These are phyloP conservation scores for Chlamydomonas applanata DNA, from an alignment of 139 green algal species.

Conservation along the genomic window DNA sequence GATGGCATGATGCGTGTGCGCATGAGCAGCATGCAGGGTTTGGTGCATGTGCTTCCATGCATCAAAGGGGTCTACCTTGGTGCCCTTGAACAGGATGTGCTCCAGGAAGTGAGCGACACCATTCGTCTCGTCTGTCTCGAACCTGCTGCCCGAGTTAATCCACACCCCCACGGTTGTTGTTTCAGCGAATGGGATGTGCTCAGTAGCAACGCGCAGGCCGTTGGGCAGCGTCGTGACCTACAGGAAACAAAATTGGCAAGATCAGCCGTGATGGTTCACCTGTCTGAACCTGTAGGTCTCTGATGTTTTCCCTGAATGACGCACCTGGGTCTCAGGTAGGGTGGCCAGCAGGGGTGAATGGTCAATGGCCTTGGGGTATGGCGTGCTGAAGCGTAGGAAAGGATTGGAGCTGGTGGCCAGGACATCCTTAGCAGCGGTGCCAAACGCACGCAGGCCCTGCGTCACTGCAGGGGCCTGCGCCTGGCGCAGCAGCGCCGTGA, in stretches of 20 bases:
- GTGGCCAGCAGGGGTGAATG: constrained; percentile 63
- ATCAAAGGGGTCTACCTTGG: constrained; percentile 55
- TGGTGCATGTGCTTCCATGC: not conserved
- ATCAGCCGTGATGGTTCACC: not conserved
- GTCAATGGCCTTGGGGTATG: constrained; percentile 59
- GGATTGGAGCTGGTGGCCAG: constrained; percentile 37
- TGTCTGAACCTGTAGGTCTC: not conserved
- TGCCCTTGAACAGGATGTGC: constrained; percentile 99
- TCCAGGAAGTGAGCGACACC: constrained; percentile 98
- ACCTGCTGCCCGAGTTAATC: constrained; percentile 96
- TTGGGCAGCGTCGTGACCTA: constrained; percentile 92
- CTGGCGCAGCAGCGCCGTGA: constrained; percentile 15
- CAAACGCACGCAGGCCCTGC: constrained; percentile 17
- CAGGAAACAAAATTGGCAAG: not conserved
- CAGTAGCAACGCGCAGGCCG: constrained; percentile 91
- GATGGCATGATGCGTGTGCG: too few relatives aligned
- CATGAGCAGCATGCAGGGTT: not conserved
- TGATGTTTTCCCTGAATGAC: not conserved
- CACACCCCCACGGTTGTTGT: constrained; percentile 95
- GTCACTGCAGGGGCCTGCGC: not conserved
- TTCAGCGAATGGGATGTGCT: constrained; percentile 78
- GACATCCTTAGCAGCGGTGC: constrained; percentile 28
- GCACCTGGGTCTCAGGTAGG: constrained; percentile 84
- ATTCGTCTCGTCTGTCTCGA: constrained; percentile 90
- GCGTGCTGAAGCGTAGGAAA: constrained; percentile 79